Evolutionary conservation across 148 eudicot genomes (phyloP).

Genomic region (Polygonum maritimum): DNA sequence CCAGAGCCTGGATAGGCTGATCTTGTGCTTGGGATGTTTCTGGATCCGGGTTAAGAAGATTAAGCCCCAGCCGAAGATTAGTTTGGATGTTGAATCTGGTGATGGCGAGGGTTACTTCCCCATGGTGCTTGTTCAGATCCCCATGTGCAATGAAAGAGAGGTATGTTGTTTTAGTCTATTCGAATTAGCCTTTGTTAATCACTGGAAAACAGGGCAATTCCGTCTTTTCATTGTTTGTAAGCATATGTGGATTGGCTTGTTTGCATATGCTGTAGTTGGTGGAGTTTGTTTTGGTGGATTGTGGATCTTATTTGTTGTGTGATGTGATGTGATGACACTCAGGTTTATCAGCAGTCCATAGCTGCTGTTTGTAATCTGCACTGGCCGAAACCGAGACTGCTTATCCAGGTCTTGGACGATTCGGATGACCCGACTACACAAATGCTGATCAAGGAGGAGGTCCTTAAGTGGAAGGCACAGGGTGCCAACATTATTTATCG

Average conservation of each 20-base stretch:
- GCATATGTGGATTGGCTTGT: neutral
- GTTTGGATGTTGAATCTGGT: conserved; percentile 11
- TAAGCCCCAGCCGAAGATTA: conserved; percentile 27
- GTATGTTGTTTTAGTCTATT: neutral
- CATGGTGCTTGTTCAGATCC: conserved; percentile 17
- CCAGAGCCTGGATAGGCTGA: conserved; percentile 37
- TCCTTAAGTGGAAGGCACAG: conserved; percentile 17
- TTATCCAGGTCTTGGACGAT: conserved; percentile 12
- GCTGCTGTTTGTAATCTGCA: conserved; percentile 11
- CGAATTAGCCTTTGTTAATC: neutral
- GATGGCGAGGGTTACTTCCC: conserved; percentile 16
- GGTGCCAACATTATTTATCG: conserved; percentile 23
- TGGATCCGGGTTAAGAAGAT: conserved; percentile 32
- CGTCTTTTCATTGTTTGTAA: neutral
- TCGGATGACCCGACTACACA: conserved; percentile 16
- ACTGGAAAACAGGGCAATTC: neutral
- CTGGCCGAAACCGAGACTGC: conserved; percentile 10
- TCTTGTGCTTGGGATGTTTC: conserved; percentile 34
- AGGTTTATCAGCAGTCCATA: conserved; percentile 15
- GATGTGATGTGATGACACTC: conserved; percentile 12
- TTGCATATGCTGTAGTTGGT: neutral
- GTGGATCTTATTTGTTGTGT: neutral
- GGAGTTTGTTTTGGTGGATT: neutral
- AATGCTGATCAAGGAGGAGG: conserved; percentile 23
- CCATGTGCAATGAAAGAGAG: conserved; percentile 17